Conservation (phyloP, 768 basidiomycete species). For the Cyclocybe cylindracea region DNA sequence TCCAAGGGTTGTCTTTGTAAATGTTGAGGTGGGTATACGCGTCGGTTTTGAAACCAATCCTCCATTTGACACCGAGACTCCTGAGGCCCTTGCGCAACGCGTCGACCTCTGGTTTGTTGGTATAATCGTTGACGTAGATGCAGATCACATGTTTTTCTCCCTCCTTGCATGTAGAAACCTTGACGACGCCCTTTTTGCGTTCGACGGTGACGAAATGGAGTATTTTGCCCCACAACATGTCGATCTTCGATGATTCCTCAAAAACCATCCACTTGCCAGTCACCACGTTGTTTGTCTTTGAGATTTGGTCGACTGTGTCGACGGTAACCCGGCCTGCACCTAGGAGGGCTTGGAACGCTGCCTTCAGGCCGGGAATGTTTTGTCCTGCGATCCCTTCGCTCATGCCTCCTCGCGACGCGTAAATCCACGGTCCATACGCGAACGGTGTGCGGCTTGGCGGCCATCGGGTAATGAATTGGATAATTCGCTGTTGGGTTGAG, state of each 20-base stretch:
- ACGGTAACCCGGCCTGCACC: slow-evolving; percentile 26
- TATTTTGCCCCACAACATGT: slow-evolving; percentile 36
- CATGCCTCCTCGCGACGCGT: slow-evolving; percentile 25
- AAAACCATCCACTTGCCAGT: slow-evolving; percentile 43
- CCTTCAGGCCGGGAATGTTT: slow-evolving; percentile 16
- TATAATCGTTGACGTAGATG: slow-evolving; percentile 29
- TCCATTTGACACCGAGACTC: slow-evolving; percentile 31
- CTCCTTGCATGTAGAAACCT: slow-evolving; percentile 37
- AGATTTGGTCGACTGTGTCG: slow-evolving; percentile 32
- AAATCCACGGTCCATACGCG: slow-evolving; percentile 35
- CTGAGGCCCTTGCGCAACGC: slow-evolving; percentile 33
- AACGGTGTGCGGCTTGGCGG: slow-evolving; percentile 37
- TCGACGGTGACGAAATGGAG: slow-evolving; percentile 28
- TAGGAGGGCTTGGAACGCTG: slow-evolving; percentile 19
- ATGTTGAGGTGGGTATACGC: slow-evolving; percentile 39
- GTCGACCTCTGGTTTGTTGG: slow-evolving; percentile 26
- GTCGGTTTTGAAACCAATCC: slow-evolving; percentile 41
- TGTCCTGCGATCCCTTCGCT: neutral
- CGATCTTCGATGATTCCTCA: slow-evolving; percentile 27
- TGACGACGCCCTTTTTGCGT: slow-evolving; percentile 27
- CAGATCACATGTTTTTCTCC: slow-evolving; percentile 36
- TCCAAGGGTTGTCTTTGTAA: slow-evolving; percentile 36
- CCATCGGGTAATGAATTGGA: slow-evolving; percentile 34
- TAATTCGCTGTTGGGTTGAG: slow-evolving; percentile 21
- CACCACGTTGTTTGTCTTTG: slow-evolving; percentile 29